Percentiles rank a stretch among this genome's conserved stretches.
Conservation (phyloP, 2,329 filamentous ascomycete species). For the Pseudomassariella vexata region DNA sequence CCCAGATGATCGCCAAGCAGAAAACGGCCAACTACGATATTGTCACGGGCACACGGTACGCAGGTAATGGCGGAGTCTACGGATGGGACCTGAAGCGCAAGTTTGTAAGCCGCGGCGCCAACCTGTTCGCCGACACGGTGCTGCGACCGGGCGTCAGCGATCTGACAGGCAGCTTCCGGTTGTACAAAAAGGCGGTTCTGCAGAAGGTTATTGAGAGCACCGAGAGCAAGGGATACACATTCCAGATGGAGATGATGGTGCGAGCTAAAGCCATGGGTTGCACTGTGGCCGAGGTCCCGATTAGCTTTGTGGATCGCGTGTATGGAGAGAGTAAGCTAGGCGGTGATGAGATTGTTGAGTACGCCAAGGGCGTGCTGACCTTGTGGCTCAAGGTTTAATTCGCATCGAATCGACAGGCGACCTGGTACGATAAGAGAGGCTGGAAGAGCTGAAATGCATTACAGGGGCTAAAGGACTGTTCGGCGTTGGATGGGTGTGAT, state of each 20-base stretch:
- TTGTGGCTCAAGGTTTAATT: slow-evolving; percentile 71
- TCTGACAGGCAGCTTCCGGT: slow-evolving; percentile 85
- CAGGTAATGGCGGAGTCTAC: slow-evolving; percentile 81
- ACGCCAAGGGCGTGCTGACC: slow-evolving; percentile 76
- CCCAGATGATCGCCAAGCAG: slow-evolving; percentile 83
- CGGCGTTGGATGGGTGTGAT: slow-evolving; percentile 7
- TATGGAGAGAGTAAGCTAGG: slow-evolving; percentile 96
- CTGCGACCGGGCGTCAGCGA: slow-evolving; percentile 91
- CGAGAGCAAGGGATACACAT: slow-evolving; percentile 94
- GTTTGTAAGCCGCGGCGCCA: slow-evolving; percentile 79
- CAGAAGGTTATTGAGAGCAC: slow-evolving; percentile 86
- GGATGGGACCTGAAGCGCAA: slow-evolving; percentile 95
- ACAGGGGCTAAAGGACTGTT: slow-evolving; percentile 5
- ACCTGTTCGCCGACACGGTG: slow-evolving; percentile 92
- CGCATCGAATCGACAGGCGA: neutral
- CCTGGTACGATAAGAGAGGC: neutral
- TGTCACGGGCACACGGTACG: slow-evolving; percentile 93
- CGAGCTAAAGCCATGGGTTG: slow-evolving; percentile 93
- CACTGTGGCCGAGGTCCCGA: slow-evolving; percentile 91
- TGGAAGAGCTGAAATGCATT: slow-evolving; percentile 1
- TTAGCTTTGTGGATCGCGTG: slow-evolving; percentile 89
- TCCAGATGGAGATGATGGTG: slow-evolving; percentile 99
- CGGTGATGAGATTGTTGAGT: slow-evolving; percentile 93
- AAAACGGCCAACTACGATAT: slow-evolving; percentile 80
- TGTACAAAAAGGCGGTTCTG: slow-evolving; percentile 89